phyloP scores from a whole-genome alignment of 495 filamentous ascomycete species.

The Xylaria acuta region DNA sequence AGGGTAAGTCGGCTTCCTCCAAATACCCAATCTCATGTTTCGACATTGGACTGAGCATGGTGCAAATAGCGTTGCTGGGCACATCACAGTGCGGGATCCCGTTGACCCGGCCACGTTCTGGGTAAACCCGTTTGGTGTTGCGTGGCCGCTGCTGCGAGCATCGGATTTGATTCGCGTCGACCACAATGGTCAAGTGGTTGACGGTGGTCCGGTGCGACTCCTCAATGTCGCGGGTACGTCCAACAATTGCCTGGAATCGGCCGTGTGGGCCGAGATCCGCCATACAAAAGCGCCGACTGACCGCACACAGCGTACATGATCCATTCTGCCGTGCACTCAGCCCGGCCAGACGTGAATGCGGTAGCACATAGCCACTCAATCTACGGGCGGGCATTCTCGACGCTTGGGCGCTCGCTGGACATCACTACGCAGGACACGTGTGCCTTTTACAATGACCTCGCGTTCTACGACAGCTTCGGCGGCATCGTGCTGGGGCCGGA shows the following conservation, averaged over 20 bases:
- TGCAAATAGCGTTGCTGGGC: slow-evolving; percentile 27
- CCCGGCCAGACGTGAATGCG: slow-evolving; percentile 73
- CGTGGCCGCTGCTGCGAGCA: slow-evolving; percentile 71
- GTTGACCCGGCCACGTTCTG: slow-evolving; percentile 73
- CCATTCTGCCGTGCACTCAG: slow-evolving; percentile 69
- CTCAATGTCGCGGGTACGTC: slow-evolving; percentile 66
- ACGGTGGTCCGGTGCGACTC: slow-evolving; percentile 64
- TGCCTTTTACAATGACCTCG: slow-evolving; percentile 40
- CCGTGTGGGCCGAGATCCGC: background rate
- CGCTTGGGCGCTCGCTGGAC: slow-evolving; percentile 70
- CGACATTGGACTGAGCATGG: background rate
- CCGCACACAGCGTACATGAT: slow-evolving; percentile 62
- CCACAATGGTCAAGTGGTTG: slow-evolving; percentile 69
- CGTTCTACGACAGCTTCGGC: slow-evolving; percentile 68
- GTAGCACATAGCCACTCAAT: slow-evolving; percentile 77
- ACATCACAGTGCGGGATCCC: slow-evolving; percentile 58
- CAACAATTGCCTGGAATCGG: background rate
- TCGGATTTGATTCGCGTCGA: slow-evolving; percentile 77
- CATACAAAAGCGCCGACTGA: background rate
- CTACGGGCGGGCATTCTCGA: slow-evolving; percentile 72
- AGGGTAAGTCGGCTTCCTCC: slow-evolving; percentile 13
- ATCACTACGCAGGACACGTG: slow-evolving; percentile 76
- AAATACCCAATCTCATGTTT: background rate
- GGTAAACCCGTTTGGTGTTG: slow-evolving; percentile 81
- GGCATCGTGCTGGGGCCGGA: slow-evolving; percentile 74